A percentile compares a stretch with the other conserved stretches of the same genome.
phyloP scores from a whole-genome alignment of 768 basidiomycete genomes.

The Podaxis sp. region DNA sequence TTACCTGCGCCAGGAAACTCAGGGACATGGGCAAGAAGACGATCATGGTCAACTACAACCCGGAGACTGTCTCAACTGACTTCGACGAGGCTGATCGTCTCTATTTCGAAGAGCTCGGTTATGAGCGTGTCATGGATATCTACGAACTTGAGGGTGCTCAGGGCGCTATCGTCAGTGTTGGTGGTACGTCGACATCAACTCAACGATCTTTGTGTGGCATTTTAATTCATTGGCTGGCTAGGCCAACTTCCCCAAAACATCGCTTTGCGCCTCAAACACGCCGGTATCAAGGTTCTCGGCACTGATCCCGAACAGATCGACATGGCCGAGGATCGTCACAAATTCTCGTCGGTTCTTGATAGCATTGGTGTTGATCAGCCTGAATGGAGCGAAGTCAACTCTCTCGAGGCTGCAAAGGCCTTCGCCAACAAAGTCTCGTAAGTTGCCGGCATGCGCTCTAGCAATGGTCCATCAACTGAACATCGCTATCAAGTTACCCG shows the following conservation, averaged over 20 bases:
- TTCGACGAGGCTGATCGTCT: constrained; percentile 99
- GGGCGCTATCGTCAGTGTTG: constrained; percentile 95
- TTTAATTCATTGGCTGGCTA: constrained; percentile 27
- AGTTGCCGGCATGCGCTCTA: constrained; percentile 24
- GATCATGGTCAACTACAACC: constrained; percentile 99
- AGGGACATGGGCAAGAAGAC: constrained; percentile 92
- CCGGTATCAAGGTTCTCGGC: constrained; percentile 89
- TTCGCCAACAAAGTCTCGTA: constrained; percentile 86
- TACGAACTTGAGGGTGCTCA: constrained; percentile 93
- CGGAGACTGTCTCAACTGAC: constrained; percentile 98
- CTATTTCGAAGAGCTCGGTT: constrained; percentile 98
- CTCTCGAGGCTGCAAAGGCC: constrained; percentile 84
- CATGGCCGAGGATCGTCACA: constrained; percentile 97
- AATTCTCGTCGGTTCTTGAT: constrained; percentile 97
- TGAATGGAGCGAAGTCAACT: constrained; percentile 91
- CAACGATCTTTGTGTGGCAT: neutral
- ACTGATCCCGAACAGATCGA: constrained; percentile 96
- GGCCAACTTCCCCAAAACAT: constrained; percentile 99
- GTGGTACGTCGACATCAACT: constrained; percentile 55
- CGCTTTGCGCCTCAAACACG: constrained; percentile 89
- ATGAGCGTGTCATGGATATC: constrained; percentile 99
- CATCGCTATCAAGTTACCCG: constrained; percentile 67
- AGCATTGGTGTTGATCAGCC: constrained; percentile 96
- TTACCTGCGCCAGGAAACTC: constrained; percentile 92
- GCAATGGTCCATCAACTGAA: neutral